Base-by-base conservation (phyloP, 1,139 yeast species). In the Yamadazyma oceani region DNA sequence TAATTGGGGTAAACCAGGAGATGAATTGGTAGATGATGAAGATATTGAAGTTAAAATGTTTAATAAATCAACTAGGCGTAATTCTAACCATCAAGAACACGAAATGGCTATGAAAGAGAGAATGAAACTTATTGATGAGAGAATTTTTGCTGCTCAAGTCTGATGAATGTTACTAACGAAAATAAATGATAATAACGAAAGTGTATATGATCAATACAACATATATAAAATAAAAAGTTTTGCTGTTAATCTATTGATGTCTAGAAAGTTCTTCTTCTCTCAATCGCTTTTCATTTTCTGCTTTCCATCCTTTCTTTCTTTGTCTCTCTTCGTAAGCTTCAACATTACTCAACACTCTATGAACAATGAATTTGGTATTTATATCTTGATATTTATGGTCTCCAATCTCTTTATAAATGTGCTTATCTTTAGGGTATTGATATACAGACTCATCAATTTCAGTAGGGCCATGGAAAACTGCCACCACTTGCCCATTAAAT, bases 261-360 rank as follows among this genome's bases (percentile, higher is more conserved):
- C 21, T 27, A 7, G 14, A 10, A 12, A 27, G 14, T 12, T 51
- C 57, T 7, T 42, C 26, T 9, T 55, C 61, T 42, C 55, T 49
- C 31, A 70, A 50, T 38, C 53, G 51, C 38, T 46, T 48, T 44
- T 69, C 75, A 11, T 54, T 53, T 43, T 67, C 71, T 2, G 73
- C 66, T 62, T 85, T 85, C 84, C 87, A 82, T 5, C 92, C 92
- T 63, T 85, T 85, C 46, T 78, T 77, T 46, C 80, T 69, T 58
- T 85, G 95, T 50, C 95, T 76, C 49, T 83, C 94, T 58, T 85
- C 92, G 55, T 81, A 85, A 12, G 80, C 80, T 38, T 71, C 73
- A 46, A 85, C 73, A 56, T 82, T 80, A 34, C 66, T 64, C 51
- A 85, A 67, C 9, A 85, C 92, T 31, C 95, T 69, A 41, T 75